Evolutionary conservation across 2,329 filamentous ascomycete species (phyloP).

Genomic region (Ophiostoma angusticollis): DNA sequence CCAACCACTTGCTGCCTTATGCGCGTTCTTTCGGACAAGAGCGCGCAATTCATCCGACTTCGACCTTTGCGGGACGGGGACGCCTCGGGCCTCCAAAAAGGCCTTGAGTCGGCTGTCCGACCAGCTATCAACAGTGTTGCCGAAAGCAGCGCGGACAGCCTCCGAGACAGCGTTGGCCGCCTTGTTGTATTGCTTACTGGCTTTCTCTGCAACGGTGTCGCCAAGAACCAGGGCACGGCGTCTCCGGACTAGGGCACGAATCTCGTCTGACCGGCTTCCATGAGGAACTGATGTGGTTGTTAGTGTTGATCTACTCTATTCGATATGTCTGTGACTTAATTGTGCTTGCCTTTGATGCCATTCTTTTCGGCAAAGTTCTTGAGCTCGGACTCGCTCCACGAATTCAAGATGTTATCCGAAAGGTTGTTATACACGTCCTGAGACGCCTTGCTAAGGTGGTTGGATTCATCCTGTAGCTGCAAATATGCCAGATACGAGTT

Average conservation of each 20-base stretch:
- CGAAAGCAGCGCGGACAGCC: constrained; percentile 54
- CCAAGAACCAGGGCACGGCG: constrained; percentile 61
- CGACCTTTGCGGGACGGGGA: constrained; percentile 59
- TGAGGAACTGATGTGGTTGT: constrained; percentile 56
- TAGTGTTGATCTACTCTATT: too few species aligned
- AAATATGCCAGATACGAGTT: constrained; percentile 73
- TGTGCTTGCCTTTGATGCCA: constrained; percentile 45
- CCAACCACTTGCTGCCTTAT: constrained; percentile 56
- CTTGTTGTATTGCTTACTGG: constrained; percentile 62
- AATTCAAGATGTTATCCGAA: constrained; percentile 72
- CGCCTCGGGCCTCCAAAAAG: constrained; percentile 62
- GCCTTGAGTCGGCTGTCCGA: constrained; percentile 66
- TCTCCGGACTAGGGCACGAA: constrained; percentile 80
- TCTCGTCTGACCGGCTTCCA: constrained; percentile 79
- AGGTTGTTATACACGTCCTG: constrained; percentile 60
- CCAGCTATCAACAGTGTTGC: constrained; percentile 49
- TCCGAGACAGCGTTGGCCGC: constrained; percentile 57
- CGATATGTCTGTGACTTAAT: too few species aligned
- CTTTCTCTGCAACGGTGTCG: constrained; percentile 49
- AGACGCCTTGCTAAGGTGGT: constrained; percentile 50
- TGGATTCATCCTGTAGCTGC: constrained; percentile 47
- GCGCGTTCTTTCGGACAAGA: constrained; percentile 57
- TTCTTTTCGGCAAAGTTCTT: constrained; percentile 94
- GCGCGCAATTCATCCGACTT: constrained; percentile 63
- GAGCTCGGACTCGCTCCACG: constrained; percentile 78